Conservation (phyloP, 768 basidiomycete genomes). For the Lepiota venenata region DNA sequence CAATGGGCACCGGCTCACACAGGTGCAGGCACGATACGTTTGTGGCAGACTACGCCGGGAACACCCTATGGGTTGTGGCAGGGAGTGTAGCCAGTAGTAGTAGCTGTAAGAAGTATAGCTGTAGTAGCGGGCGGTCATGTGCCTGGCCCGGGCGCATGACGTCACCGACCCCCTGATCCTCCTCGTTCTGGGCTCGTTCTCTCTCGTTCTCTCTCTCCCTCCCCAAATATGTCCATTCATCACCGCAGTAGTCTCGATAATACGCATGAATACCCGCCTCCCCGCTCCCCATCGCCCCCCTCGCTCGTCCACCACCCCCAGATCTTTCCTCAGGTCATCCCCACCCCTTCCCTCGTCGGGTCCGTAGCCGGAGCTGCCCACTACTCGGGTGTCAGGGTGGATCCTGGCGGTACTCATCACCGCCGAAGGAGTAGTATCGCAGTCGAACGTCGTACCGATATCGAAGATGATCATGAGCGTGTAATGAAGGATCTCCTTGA, state of each 20-base stretch:
- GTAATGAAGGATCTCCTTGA: conserved; percentile 57
- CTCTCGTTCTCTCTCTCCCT: neutral
- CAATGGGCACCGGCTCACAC: conserved; percentile 2
- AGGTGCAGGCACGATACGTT: conserved; percentile 77
- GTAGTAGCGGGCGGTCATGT: conserved; percentile 14
- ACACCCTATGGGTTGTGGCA: conserved; percentile 93
- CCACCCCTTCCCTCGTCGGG: conserved; percentile 48
- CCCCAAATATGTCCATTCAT: conserved; percentile 5
- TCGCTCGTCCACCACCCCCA: conserved; percentile 44
- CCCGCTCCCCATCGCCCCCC: conserved; percentile 36
- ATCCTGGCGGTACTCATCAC: conserved; percentile 28
- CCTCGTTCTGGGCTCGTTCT: no score
- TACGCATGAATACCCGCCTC: conserved; percentile 9
- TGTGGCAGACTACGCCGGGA: conserved; percentile 97
- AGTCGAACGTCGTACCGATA: conserved; percentile 29
- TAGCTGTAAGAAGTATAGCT: no score
- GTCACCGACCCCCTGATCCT: no score
- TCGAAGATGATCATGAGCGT: conserved; percentile 40
- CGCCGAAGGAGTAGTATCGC: conserved; percentile 35
- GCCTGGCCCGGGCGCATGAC: neutral
- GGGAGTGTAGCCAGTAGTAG: conserved; percentile 32
- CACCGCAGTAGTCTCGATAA: neutral
- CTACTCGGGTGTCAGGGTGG: conserved; percentile 50
- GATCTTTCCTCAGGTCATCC: conserved; percentile 38
- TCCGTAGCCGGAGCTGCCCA: conserved; percentile 62